Evolutionary conservation across 257 asterid genomes (phyloP).

Genomic region (Nicotiana benthamiana): DNA sequence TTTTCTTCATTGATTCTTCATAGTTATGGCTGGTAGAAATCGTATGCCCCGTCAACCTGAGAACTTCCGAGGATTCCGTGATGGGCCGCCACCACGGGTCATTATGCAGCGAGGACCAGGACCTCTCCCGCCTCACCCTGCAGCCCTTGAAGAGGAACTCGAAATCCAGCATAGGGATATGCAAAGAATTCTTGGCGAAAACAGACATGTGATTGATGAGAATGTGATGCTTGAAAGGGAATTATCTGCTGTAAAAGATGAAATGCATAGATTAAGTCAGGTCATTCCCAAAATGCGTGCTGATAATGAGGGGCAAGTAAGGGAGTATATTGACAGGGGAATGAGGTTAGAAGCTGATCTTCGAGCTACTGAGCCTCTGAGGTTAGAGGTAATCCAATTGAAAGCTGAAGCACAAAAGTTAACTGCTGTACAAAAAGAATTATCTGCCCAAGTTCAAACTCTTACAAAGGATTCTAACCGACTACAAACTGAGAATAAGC

Average conservation of each 20-base stretch:
- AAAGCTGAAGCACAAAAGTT: conserved; percentile 68
- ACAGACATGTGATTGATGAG: conserved; percentile 65
- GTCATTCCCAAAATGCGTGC: conserved; percentile 56
- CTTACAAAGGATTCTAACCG: conserved; percentile 58
- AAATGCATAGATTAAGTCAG: conserved; percentile 61
- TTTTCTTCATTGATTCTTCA: background rate
- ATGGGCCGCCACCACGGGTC: conserved; percentile 35
- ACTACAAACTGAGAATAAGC: conserved; percentile 56
- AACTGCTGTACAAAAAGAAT: conserved; percentile 42
- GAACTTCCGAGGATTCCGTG: conserved; percentile 36
- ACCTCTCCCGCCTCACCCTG: conserved; percentile 58
- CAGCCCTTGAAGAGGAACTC: conserved; percentile 65
- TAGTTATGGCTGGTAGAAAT: conserved; percentile 65
- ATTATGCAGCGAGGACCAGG: conserved; percentile 38
- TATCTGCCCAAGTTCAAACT: conserved; percentile 49
- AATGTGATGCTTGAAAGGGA: conserved; percentile 85
- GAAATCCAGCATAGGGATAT: conserved; percentile 78
- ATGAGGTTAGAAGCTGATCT: conserved; percentile 77
- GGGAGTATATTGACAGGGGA: conserved; percentile 71
- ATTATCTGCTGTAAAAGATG: conserved; percentile 66
- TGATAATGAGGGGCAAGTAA: conserved; percentile 62
- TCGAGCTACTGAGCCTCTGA: conserved; percentile 50
- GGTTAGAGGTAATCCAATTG: conserved; percentile 51
- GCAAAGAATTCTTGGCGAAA: conserved; percentile 56
- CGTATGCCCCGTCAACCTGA: conserved; percentile 54